Conservation (phyloP, 2,329 filamentous ascomycete genomes). For the Orbilia ellipsospora region DNA sequence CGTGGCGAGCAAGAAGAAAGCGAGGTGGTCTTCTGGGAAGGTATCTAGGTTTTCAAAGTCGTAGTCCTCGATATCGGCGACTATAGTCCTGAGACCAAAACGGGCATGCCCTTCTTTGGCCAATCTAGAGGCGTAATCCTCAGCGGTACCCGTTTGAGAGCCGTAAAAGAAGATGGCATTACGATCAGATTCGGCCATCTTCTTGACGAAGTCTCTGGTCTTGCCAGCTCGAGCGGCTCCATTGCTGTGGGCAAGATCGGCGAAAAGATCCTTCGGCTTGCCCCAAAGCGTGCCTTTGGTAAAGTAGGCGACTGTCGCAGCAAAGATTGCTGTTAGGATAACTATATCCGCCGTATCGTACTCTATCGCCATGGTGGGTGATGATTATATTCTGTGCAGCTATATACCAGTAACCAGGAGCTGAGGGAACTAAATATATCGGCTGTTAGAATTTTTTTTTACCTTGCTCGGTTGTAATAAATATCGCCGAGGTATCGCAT, state of each 20-base stretch:
- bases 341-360: constrained; percentile 94
- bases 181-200: constrained; percentile 94
- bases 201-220: constrained; percentile 91
- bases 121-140: constrained; percentile 95
- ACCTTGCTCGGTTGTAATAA: neutral
- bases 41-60: constrained; percentile 94
- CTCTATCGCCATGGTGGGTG: constrained; percentile 77
- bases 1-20: constrained; percentile 94
- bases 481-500: no score
- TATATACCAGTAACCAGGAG: neutral
- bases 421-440: neutral
- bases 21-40: constrained; percentile 88
- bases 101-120: constrained; percentile 97
- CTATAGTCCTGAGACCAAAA: constrained; percentile 97
- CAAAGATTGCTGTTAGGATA: constrained; percentile 84
- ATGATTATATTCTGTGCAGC: neutral
- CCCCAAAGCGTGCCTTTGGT: constrained; percentile 97
- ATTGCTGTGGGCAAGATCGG: constrained; percentile 73
- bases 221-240: constrained; percentile 76
- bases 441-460: constrained; percentile 2
- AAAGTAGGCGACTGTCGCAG: constrained; percentile 93
- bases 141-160: constrained; percentile 96
- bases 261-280: constrained; percentile 87
- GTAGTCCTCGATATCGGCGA: constrained; percentile 96
- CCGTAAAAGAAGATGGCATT: constrained; percentile 99